Base-by-base conservation (phyloP, 1,284 basidiomycete species). In the Austroboletus olivaceoglutinosus region DNA sequence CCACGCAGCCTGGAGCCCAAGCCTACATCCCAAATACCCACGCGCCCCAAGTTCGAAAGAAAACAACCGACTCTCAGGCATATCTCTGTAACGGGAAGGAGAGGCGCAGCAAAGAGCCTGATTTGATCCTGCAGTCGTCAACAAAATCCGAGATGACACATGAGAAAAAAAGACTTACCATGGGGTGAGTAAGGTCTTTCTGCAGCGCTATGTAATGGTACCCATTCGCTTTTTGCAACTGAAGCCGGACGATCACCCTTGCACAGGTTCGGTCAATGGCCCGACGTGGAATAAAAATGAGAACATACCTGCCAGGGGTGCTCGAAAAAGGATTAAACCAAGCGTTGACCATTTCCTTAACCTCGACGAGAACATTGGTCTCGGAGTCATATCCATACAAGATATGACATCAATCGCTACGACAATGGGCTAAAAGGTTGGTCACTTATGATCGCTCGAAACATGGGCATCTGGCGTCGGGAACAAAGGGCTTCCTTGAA, bases 91-190 rank as follows among this genome's bases (percentile, higher is more conserved):
- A 82, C 49, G 0, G 77, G 75, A 0, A 70, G 60, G 18, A 82
- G 66, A 4, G 79, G 77, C 0, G 83, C 80, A 4, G 82, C 50
- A 18, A 83, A 15, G 18, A 82, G 68, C 5, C 75, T 69, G 25
- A 74, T 60, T 38, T 84, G 66, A 48, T 82, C 78, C 80, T 82
- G 53, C 15, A 40, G 43, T 30, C 44, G 48, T 16, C 39, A 22
- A 46, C 18, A 29, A 4, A 33, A 38, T n/a, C n/a, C 25, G 11
- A n/a, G 23, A 16, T 10, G 5, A 9, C 21, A 31, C 12, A 25
- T n/a, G 4, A 13, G n/a, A 29, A 12, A 29, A 34, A 3, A 33
- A 4, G 5, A n/a, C 62, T 36, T 41, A 64, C 64, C 51, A 53
- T 54, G 4, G 66, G 63, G 43, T 59, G 58, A 12, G 25, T 42